Percentiles rank a stretch among this genome's conserved stretches.
phyloP scores from a whole-genome alignment of 192 early-diverging fungal genomes.

The Mortierella hygrophila region DNA sequence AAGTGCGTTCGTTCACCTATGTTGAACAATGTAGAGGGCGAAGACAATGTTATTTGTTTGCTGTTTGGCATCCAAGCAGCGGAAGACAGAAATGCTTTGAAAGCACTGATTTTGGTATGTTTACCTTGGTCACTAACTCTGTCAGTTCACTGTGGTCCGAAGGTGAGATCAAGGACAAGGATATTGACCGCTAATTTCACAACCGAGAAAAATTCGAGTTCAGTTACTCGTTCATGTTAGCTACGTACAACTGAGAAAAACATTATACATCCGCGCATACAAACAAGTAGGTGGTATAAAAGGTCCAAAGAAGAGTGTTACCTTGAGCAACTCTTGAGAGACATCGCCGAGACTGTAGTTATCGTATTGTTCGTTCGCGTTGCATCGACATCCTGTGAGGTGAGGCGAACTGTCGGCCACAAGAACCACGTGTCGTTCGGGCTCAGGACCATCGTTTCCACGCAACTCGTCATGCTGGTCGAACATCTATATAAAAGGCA shows the following conservation, averaged over 20 bases:
- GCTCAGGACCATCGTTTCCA: constrained; percentile 22
- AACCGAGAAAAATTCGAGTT: background rate
- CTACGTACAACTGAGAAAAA: too few relatives aligned
- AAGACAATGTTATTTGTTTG: background rate
- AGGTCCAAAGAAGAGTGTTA: constrained; percentile 12
- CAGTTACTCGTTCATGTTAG: too few relatives aligned
- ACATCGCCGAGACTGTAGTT: constrained; percentile 59
- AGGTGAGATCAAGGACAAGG: constrained; percentile 38
- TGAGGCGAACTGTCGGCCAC: constrained; percentile 66
- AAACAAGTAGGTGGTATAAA: background rate
- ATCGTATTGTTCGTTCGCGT: constrained; percentile 66
- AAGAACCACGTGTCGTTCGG: constrained; percentile 67
- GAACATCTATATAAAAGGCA: constrained; percentile 56
- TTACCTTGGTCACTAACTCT: constrained; percentile 43
- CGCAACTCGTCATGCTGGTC: constrained; percentile 59
- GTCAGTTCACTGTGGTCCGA: constrained; percentile 30
- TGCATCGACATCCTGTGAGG: constrained; percentile 59
- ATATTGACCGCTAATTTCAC: constrained; percentile 46
- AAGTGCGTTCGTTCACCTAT: constrained; percentile 45
- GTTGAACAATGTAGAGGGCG: constrained; percentile 19
- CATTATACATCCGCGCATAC: background rate
- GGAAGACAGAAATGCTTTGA: background rate
- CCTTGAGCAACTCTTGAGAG: constrained; percentile 63
- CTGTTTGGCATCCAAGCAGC: background rate
- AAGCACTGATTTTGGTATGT: background rate